Evolutionary conservation across 495 filamentous ascomycete species (phyloP), one percentile per base, ranked within the genome.

Genomic region (Penicillium argentinense): DNA sequence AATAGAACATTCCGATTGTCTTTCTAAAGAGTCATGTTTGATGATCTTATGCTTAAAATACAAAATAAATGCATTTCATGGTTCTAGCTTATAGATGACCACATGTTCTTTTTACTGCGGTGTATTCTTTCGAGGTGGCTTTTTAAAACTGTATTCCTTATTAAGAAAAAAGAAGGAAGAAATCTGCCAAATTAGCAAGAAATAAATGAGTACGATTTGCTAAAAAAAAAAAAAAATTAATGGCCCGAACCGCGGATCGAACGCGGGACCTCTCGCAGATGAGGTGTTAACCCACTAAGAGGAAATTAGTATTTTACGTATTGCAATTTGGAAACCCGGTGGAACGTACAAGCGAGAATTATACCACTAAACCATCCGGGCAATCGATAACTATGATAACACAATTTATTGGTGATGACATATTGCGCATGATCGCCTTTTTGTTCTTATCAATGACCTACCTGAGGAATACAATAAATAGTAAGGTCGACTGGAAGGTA

Each of bases 21-120:
- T 19, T 25, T 39, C n/a, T 50, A 29, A 47, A 50, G 46, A 53
- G 39, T 51, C 44, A 60, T 52, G 59, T 32, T 54, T 57, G 34
- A 60, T 63, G 59, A 60, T 48, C 51, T 57, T 58, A 60, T 63
- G 60, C 43, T 39, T 24, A 44, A 54, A 54, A 36, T 12, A 51
- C 56, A 49, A 33, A 63, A 56, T 33, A 50, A 47, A 46, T 59
- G 50, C 51, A 59, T 52, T 58, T 54, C 45, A 51, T 55, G 39
- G 45, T 44, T 56, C 39, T 22, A 51, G 19, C n/a, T 44, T 28
- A 13, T 25, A n/a, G 9, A 6, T 5, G 3, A 3, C 28, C 12
- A n/a, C 7, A 17, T 38, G 16, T 4, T 38, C 14, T 38, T 19
- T 18, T 38, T 38, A 18, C 12, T 19, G 4, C 7, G 9, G 16